These are phyloP conservation scores for Echria macrotheca DNA, from an alignment of 495 filamentous ascomycete genomes.

Conservation along the genomic window DNA sequence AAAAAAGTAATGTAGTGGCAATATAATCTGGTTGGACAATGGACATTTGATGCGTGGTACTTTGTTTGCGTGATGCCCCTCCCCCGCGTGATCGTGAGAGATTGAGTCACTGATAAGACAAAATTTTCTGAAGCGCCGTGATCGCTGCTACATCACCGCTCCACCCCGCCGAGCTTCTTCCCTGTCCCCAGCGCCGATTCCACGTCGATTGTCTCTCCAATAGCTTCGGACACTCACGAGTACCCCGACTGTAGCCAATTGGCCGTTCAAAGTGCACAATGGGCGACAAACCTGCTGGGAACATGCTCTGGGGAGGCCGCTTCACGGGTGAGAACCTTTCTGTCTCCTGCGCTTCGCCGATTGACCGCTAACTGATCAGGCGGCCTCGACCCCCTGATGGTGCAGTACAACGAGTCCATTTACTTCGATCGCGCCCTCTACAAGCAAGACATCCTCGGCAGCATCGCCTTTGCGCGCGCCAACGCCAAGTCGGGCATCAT, in stretches of 20 bases:
- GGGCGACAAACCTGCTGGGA: constrained; percentile 28
- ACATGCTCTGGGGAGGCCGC: constrained; percentile 80
- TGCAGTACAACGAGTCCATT: constrained; percentile 81
- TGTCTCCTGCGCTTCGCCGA: not conserved
- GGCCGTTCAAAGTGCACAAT: constrained; percentile 8
- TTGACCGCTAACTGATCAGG: constrained; percentile 43
- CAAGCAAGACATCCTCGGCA: constrained; percentile 73
- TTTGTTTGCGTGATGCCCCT: too few relatives aligned
- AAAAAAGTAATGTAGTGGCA: too few relatives aligned
- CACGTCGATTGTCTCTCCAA: not conserved
- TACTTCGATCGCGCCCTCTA: constrained; percentile 79
- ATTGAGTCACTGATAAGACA: constrained; percentile 10
- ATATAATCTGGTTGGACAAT: too few relatives aligned
- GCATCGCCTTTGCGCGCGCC: constrained; percentile 81
- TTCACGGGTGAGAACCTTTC: constrained; percentile 55
- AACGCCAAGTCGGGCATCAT: constrained; percentile 74
- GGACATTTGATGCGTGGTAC: too few relatives aligned
- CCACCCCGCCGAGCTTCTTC: not conserved
- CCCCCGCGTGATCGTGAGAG: too few relatives aligned
- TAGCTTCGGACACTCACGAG: not conserved
- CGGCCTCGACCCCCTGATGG: constrained; percentile 84
- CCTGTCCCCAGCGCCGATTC: not conserved
- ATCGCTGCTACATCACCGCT: not conserved
- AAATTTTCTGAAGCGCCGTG: constrained; percentile 3
- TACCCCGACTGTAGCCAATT: not conserved